Evolutionary conservation across 129 eudicot genomes (phyloP).

Genomic region (Pseudognaphalium luteoalbum): DNA sequence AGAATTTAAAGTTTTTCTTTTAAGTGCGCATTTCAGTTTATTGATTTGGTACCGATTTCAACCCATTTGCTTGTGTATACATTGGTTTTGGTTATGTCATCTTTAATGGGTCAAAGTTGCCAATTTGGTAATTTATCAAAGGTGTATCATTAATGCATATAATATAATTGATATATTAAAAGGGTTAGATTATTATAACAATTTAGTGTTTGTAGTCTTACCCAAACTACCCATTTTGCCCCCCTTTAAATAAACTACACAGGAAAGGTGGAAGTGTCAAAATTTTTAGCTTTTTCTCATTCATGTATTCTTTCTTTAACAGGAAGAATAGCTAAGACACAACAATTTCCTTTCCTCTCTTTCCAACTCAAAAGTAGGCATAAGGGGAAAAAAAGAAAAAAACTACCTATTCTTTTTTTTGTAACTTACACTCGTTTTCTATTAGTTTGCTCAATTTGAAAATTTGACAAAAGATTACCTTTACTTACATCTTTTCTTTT

Average conservation of each 20-base stretch:
- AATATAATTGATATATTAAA: too few species aligned
- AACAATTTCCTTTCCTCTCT: too few species aligned
- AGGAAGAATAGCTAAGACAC: too few species aligned
- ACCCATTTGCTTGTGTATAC: background rate
- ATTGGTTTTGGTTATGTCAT: background rate
- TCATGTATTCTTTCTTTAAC: too few species aligned
- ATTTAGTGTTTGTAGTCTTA: background rate
- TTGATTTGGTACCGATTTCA: background rate
- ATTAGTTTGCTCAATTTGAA: background rate
- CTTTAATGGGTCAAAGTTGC: background rate
- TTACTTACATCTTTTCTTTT: background rate
- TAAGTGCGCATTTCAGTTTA: background rate
- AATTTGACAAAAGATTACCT: background rate
- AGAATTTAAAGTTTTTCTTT: background rate
- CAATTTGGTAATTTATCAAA: background rate
- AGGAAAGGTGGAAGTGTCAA: too few species aligned
- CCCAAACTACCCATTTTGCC: background rate
- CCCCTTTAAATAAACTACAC: background rate
- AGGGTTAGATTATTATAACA: background rate
- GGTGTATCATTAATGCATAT: background rate
- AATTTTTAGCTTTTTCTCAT: too few species aligned
- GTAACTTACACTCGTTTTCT: background rate
- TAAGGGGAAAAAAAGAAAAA: too few species aligned
- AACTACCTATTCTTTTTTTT: too few species aligned
- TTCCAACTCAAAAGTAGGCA: too few species aligned